Evolutionary conservation across 148 eudicot genomes (phyloP).

Genomic region (Salicornia ramosissima): DNA sequence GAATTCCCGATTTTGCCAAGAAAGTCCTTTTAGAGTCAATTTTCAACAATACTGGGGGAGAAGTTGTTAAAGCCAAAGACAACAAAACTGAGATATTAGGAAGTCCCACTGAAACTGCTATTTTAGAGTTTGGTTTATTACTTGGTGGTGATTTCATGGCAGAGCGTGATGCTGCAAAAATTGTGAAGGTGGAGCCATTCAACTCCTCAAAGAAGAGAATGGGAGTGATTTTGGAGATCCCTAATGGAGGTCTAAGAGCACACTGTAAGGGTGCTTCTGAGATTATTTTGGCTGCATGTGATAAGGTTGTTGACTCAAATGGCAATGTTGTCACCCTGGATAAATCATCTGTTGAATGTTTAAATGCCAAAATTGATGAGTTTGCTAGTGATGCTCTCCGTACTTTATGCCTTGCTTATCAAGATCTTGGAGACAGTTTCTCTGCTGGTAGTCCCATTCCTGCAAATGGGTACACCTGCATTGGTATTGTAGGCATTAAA

Average conservation of each 20-base stretch:
- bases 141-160: conserved; percentile 59
- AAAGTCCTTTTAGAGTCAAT: conserved; percentile 55
- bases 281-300: conserved; percentile 69
- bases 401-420: conserved; percentile 71
- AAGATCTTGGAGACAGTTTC: conserved; percentile 48
- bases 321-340: conserved; percentile 59
- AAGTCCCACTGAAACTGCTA: conserved; percentile 73
- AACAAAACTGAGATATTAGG: conserved; percentile 60
- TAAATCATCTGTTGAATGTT: conserved; percentile 29
- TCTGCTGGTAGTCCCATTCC: conserved; percentile 46
- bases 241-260: conserved; percentile 49
- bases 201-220: conserved; percentile 70
- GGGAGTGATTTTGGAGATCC: conserved; percentile 65
- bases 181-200: conserved; percentile 75
- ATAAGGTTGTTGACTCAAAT: conserved; percentile 40
- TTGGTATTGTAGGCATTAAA: conserved; percentile 76
- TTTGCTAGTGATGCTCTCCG: conserved; percentile 85
- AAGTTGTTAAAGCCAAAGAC: conserved; percentile 44
- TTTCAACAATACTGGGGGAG: conserved; percentile 77
- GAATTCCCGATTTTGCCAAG: conserved; percentile 42
- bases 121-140: conserved; percentile 62
- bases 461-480: conserved; percentile 52
- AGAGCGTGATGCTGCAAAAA: conserved; percentile 38
- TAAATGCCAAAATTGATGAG: conserved; percentile 51
- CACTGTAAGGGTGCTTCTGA: conserved; percentile 86